Conservation (phyloP, 2,329 filamentous ascomycete species). For the Neocatenulostroma microsporum region DNA sequence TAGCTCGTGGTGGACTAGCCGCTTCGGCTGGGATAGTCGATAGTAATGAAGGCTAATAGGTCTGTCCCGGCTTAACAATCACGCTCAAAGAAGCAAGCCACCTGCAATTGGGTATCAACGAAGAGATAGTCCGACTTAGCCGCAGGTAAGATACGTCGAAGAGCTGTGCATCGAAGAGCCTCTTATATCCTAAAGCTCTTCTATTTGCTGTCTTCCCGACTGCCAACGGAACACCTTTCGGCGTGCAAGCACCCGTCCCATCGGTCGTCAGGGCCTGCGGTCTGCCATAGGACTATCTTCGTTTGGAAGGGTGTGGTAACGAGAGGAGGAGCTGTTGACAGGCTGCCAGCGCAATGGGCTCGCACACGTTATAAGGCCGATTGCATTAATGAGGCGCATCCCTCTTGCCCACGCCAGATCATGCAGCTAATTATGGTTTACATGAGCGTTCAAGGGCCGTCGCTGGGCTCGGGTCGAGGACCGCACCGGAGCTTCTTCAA, state of each 20-base stretch:
- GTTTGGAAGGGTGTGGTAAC: conserved; percentile 1
- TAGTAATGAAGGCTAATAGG: conserved; percentile 15
- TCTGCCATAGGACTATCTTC: conserved; percentile 1
- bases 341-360: conserved; percentile 3
- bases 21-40: conserved; percentile 1
- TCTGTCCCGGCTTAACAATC: conserved; percentile 13
- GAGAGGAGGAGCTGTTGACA: conserved; percentile 1
- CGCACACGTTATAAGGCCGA: not conserved
- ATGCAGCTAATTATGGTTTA: conserved; percentile 1
- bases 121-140: conserved; percentile 20
- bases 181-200: conserved; percentile 3
- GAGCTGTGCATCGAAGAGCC: not conserved
- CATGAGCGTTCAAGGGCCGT: not conserved
- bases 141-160: conserved; percentile 18
- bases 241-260: conserved; percentile 3
- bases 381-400: not conserved
- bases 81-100: conserved; percentile 18
- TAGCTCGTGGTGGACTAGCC: too few species aligned
- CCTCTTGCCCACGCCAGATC: not conserved
- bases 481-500: not conserved
- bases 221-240: conserved; percentile 6
- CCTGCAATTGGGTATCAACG: conserved; percentile 22
- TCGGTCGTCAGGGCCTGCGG: conserved; percentile 3
- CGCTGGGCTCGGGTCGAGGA: conserved; percentile 1
- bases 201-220: conserved; percentile 8